These are phyloP conservation scores for Ceratocystis albifundus DNA, from an alignment of 2,329 filamentous ascomycete genomes.

Conservation along the genomic window DNA sequence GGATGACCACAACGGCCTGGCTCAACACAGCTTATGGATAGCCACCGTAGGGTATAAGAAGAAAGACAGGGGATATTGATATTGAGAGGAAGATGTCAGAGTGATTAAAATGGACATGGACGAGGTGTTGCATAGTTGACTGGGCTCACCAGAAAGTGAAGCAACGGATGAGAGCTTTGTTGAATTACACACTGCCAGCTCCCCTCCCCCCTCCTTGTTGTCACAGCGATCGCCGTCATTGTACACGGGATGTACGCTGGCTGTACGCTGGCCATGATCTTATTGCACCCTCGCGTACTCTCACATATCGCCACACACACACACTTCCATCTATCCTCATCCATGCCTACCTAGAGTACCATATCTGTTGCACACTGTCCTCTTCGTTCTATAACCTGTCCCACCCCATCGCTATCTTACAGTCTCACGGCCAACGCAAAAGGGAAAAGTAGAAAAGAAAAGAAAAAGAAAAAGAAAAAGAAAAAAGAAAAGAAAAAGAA, in stretches of 20 bases:
- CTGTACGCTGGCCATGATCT: not conserved
- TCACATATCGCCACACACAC: no score
- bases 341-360: not conserved
- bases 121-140: no score
- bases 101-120: no score
- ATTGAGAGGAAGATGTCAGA: no score
- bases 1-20: no score
- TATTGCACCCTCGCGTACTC: no score
- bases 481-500: not conserved
- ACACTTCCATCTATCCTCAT: no score
- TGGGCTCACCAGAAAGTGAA: not conserved
- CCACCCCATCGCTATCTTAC: conserved; percentile 7
- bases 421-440: not conserved
- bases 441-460: not conserved
- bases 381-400: not conserved
- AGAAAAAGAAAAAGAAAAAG: not conserved
- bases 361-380: not conserved
- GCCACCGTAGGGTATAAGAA: not conserved
- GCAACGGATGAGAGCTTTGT: not conserved
- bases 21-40: not conserved
- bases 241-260: not conserved
- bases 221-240: not conserved
- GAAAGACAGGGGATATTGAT: no score
- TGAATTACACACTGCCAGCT: not conserved
- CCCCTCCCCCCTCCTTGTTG: conserved; percentile 1